phyloP scores from a whole-genome alignment of 148 eudicot species.

The Camellia lanceoleosa region DNA sequence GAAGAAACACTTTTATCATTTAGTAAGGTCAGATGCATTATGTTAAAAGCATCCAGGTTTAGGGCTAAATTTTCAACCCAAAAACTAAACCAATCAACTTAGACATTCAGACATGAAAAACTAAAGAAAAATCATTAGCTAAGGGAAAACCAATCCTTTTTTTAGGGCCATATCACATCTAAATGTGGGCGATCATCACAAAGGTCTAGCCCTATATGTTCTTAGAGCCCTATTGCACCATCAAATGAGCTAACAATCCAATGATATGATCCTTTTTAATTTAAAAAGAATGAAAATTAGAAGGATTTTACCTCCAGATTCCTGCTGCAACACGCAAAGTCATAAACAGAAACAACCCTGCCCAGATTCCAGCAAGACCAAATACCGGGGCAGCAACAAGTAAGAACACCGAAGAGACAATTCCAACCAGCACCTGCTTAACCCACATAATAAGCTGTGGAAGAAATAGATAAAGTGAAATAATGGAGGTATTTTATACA shows the following conservation, averaged over 20 bases:
- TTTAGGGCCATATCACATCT: not conserved
- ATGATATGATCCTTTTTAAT: not conserved
- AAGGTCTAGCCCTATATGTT: not conserved
- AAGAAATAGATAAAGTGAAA: not conserved
- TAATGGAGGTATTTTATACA: not conserved
- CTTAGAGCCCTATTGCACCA: not conserved
- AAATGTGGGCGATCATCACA: constrained; percentile 7
- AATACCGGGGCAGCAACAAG: constrained; percentile 56
- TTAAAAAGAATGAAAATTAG: constrained; percentile 1
- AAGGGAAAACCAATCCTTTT: not conserved
- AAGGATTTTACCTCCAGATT: constrained; percentile 58
- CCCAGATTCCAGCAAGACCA: constrained; percentile 86
- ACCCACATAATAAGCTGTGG: constrained; percentile 11
- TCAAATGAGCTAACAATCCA: not conserved
- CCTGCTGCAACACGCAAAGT: constrained; percentile 86
- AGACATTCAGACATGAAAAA: not conserved
- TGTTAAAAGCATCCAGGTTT: not conserved
- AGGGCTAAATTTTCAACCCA: not conserved
- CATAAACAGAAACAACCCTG: constrained; percentile 88
- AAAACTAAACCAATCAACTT: not conserved
- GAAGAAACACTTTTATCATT: not conserved
- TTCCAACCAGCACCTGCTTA: constrained; percentile 61
- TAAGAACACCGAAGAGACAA: constrained; percentile 60
- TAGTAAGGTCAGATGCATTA: not conserved
- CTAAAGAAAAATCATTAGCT: not conserved